phyloP scores from a whole-genome alignment of 2,329 filamentous ascomycete species.

The Incumbomyces lentus region DNA sequence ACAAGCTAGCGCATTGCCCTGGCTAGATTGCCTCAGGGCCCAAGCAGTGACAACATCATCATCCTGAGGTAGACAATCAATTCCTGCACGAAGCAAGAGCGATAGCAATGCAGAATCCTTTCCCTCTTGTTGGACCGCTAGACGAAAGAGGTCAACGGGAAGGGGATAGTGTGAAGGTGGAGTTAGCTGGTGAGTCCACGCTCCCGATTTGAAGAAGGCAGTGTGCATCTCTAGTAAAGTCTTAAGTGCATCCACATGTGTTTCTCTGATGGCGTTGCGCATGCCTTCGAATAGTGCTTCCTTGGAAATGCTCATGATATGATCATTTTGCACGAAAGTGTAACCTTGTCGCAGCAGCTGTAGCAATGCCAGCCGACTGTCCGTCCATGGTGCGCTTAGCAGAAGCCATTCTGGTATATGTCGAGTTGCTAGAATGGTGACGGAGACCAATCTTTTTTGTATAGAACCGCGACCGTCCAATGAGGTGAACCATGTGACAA shows the following conservation, averaged over 20 bases:
- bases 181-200: background rate
- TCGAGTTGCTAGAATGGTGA: conserved; percentile 17
- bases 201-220: conserved; percentile 5
- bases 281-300: conserved; percentile 31
- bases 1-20: conserved; percentile 6
- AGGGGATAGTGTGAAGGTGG: conserved; percentile 6
- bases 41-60: conserved; percentile 15
- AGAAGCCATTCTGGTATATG: conserved; percentile 28
- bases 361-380: conserved; percentile 25
- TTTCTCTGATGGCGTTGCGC: conserved; percentile 27
- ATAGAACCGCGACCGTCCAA: conserved; percentile 13
- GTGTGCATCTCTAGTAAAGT: conserved; percentile 27
- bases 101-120: conserved; percentile 3
- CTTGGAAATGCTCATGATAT: conserved; percentile 23
- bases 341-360: conserved; percentile 28
- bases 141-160: conserved; percentile 15
- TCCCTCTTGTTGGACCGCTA: conserved; percentile 7
- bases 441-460: conserved; percentile 11
- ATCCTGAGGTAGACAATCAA: conserved; percentile 11
- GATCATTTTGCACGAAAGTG: conserved; percentile 16
- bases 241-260: conserved; percentile 25
- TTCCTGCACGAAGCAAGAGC: conserved; percentile 12
- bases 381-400: conserved; percentile 22
- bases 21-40: conserved; percentile 7
- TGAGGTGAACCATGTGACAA: conserved; percentile 14